Conservation (phyloP, 2,329 filamentous ascomycete genomes). For the Lachnellula cervina region DNA sequence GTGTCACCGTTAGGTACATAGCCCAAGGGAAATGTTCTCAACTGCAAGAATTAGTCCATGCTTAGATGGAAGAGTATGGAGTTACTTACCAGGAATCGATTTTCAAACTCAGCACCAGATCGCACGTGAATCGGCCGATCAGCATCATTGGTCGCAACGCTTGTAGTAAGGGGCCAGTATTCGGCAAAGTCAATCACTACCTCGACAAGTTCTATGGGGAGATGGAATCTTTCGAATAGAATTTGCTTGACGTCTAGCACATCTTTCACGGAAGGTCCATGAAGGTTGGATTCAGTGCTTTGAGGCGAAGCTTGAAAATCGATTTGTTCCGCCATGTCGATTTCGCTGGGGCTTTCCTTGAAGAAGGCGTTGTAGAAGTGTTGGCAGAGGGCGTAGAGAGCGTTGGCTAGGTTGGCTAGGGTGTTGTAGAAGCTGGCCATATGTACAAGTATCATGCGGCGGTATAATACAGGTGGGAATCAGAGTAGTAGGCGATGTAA, state of each 20-base stretch:
- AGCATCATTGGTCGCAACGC: conserved; percentile 19
- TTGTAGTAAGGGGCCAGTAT: conserved; percentile 52
- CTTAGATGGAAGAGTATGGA: not conserved
- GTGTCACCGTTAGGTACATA: not conserved
- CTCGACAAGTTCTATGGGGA: conserved; percentile 54
- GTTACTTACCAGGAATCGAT: conserved; percentile 39
- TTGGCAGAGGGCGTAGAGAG: not conserved
- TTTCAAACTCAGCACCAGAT: conserved; percentile 25
- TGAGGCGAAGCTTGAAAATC: not conserved
- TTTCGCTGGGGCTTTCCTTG: not conserved
- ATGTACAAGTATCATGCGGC: too few relatives aligned
- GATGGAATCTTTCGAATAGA: conserved; percentile 38
- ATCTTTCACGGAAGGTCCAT: conserved; percentile 42
- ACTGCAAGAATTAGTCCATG: conserved; percentile 13
- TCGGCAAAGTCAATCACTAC: conserved; percentile 54
- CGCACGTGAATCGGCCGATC: conserved; percentile 7
- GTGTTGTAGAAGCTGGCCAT: too few relatives aligned
- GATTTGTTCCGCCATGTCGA: not conserved
- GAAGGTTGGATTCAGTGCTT: conserved; percentile 4
- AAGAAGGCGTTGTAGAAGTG: not conserved
- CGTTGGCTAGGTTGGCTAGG: too few relatives aligned
- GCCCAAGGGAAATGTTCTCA: conserved; percentile 29
- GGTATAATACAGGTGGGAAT: not conserved
- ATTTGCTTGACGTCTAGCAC: conserved; percentile 45
- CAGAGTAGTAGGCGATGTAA: too few relatives aligned